phyloP scores from a whole-genome alignment of 306 rosid species.

The Pueraria montana region DNA sequence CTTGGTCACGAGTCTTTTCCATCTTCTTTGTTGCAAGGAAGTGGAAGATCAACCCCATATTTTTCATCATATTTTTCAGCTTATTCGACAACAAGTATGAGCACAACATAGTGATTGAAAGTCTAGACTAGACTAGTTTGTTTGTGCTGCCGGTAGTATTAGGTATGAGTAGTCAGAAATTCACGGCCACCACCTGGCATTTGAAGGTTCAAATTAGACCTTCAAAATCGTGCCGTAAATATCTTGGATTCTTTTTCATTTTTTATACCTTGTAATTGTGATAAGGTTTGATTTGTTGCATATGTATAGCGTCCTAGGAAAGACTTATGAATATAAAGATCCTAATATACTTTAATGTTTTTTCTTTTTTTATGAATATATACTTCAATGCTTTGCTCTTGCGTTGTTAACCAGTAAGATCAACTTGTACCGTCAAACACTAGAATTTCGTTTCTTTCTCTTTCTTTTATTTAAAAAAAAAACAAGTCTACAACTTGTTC shows the following conservation, averaged over 20 bases:
- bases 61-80: conserved; percentile 6
- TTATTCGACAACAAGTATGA: conserved; percentile 19
- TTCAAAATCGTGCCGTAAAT: conserved; percentile 40
- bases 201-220: conserved; percentile 34
- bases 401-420: neutral
- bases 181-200: conserved; percentile 28
- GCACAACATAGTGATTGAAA: neutral
- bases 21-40: conserved; percentile 55
- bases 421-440: neutral
- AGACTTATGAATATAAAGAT: neutral
- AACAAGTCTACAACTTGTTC: neutral
- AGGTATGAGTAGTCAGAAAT: conserved; percentile 27
- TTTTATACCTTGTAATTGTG: conserved; percentile 31
- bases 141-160: conserved; percentile 22
- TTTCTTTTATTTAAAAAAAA: neutral
- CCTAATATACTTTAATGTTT: neutral
- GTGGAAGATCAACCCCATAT: conserved; percentile 55
- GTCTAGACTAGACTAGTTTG: neutral
- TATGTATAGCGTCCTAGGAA: neutral
- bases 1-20: conserved; percentile 71
- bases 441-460: neutral
- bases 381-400: neutral
- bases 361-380: neutral
- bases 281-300: conserved; percentile 20
- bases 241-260: neutral